Conservation (phyloP, 2,329 filamentous ascomycete genomes). For the Neurospora sp. region DNA sequence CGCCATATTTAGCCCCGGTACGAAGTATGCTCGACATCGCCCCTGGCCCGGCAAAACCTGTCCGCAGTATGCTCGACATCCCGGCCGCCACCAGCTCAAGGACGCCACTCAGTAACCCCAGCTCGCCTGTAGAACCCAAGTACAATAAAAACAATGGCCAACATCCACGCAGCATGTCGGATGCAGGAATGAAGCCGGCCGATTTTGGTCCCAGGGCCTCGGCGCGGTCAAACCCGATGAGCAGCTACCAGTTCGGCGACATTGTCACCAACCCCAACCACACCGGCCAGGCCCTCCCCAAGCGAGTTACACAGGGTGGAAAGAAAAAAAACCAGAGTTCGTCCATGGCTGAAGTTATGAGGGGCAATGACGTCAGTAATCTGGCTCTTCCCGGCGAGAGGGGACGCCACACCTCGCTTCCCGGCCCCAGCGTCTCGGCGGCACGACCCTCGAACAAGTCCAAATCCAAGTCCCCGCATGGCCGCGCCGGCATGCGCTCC, state of each 20-base stretch:
- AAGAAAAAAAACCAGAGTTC: constrained; percentile 30
- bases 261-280: constrained; percentile 45
- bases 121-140: constrained; percentile 34
- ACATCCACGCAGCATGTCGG: constrained; percentile 46
- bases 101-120: constrained; percentile 32
- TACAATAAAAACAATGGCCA: constrained; percentile 18
- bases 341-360: constrained; percentile 43
- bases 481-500: constrained; percentile 38
- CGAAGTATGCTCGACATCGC: constrained; percentile 57
- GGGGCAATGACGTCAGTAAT: constrained; percentile 39
- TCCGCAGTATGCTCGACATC: constrained; percentile 43
- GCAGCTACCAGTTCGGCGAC: constrained; percentile 52
- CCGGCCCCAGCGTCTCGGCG: constrained; percentile 16
- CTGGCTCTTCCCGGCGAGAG: constrained; percentile 39
- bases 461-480: constrained; percentile 46
- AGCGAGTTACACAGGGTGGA: constrained; percentile 39
- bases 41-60: constrained; percentile 29
- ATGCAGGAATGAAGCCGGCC: constrained; percentile 37
- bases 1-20: constrained; percentile 30
- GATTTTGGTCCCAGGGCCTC: constrained; percentile 35
- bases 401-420: constrained; percentile 32
- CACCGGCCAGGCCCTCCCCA: constrained; percentile 38
- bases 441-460: constrained; percentile 25
- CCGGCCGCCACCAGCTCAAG: constrained; percentile 21
- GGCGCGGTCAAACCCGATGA: constrained; percentile 31